Conservation (phyloP, 495 filamentous ascomycete species). For the Xylaria intraflava region DNA sequence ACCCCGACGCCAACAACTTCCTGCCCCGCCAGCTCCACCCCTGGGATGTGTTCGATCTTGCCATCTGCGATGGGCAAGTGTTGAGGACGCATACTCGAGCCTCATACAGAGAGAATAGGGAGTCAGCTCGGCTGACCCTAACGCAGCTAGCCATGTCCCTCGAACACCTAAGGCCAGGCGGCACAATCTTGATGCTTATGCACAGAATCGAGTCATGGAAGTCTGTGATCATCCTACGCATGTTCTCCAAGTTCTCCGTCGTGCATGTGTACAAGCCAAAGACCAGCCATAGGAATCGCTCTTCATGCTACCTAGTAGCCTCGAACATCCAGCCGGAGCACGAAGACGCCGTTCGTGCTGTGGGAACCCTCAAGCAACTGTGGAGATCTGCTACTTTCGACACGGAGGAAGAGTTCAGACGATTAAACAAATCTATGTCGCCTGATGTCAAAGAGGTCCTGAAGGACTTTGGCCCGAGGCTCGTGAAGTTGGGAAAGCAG, state of each 20-base stretch:
- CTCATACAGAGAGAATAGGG: constrained; percentile 34
- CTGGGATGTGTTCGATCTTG: constrained; percentile 40
- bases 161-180: constrained; percentile 34
- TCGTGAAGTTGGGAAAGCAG: constrained; percentile 29
- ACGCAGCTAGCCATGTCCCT: constrained; percentile 46
- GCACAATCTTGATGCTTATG: constrained; percentile 44
- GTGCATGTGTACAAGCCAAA: constrained; percentile 45
- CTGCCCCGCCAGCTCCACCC: constrained; percentile 22
- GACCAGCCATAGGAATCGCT: constrained; percentile 34
- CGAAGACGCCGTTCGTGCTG: constrained; percentile 28
- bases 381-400: constrained; percentile 47
- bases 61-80: constrained; percentile 54
- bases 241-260: constrained; percentile 38
- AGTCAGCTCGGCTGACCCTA: constrained; percentile 35
- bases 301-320: constrained; percentile 54
- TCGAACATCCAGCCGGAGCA: constrained; percentile 33
- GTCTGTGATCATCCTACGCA: constrained; percentile 34
- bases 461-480: constrained; percentile 33
- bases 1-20: constrained; percentile 41
- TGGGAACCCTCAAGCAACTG: constrained; percentile 35
- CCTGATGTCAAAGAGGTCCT: constrained; percentile 29
- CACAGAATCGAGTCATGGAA: constrained; percentile 43
- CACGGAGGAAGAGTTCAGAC: constrained; percentile 23
- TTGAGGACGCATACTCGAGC: constrained; percentile 40
- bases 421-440: constrained; percentile 3